These are phyloP conservation scores for Gracilaria vermiculophylla DNA, from an alignment of 23 red algal genomes.

Conservation along the genomic window DNA sequence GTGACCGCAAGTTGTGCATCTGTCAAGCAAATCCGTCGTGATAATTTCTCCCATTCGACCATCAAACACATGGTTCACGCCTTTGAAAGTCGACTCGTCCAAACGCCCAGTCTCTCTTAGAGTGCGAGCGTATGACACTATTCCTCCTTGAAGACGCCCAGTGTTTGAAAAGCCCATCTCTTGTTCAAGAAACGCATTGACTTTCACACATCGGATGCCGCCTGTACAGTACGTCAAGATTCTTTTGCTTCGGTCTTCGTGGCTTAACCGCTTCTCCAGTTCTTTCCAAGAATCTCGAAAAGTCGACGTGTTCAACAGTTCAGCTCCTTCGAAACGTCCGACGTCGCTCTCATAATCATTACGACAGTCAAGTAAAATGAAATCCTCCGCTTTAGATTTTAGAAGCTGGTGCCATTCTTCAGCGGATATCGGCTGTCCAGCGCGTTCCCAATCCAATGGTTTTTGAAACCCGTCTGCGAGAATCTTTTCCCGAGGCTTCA, in stretches of 20 bases:
- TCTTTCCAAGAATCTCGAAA: conserved; percentile 83
- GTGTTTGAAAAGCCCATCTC: conserved; percentile 84
- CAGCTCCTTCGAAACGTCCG: conserved; percentile 75
- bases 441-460: conserved; percentile 60
- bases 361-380: conserved; percentile 77
- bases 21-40: conserved; percentile 69
- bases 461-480: conserved; percentile 79
- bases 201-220: conserved; percentile 94
- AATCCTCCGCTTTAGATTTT: conserved; percentile 19
- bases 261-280: conserved; percentile 53
- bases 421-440: conserved; percentile 57
- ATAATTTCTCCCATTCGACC: conserved; percentile 73
- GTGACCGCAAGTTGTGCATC: conserved; percentile 76
- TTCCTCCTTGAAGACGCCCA: conserved; percentile 70
- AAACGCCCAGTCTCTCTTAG: conserved; percentile 39
- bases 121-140: conserved; percentile 87
- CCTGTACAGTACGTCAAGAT: conserved; percentile 95
- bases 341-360: conserved; percentile 90
- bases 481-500: conserved; percentile 63
- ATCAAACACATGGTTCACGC: conserved; percentile 89
- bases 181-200: conserved; percentile 80
- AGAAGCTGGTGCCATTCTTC: conserved; percentile 77
- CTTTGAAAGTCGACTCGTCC: conserved; percentile 71
- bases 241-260: conserved; percentile 27
- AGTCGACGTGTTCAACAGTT: conserved; percentile 66